Percentiles rank a stretch among this genome's conserved stretches.
Evolutionary conservation across 2,329 filamentous ascomycete species (phyloP).

Genomic region (Lecanicillium sp.): DNA sequence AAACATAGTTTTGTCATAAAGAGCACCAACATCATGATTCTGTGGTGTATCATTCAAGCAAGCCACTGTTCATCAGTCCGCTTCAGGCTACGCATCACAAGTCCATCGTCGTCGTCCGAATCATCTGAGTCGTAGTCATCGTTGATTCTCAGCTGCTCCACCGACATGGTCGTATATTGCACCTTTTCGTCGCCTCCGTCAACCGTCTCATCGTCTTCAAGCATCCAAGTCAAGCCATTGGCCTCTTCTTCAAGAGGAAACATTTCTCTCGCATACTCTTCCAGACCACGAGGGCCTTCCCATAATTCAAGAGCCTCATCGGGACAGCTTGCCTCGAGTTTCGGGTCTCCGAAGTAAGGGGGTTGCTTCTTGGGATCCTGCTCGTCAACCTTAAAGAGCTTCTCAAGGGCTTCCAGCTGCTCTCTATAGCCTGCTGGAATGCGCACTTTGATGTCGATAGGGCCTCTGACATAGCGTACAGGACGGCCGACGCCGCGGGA

Average conservation of each 20-base stretch:
- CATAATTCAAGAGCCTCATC: slow-evolving; percentile 72
- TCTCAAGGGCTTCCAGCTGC: slow-evolving; percentile 66
- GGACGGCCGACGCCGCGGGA: slow-evolving; percentile 67
- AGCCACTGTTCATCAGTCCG: slow-evolving; percentile 53
- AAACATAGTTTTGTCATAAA: slow-evolving; percentile 3
- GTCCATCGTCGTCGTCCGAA: slow-evolving; percentile 47
- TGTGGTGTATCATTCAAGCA: slow-evolving; percentile 28
- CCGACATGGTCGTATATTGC: slow-evolving; percentile 24
- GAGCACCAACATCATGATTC: slow-evolving; percentile 3
- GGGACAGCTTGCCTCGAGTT: slow-evolving; percentile 57
- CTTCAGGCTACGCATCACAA: slow-evolving; percentile 49
- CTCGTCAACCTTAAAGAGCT: slow-evolving; percentile 44
- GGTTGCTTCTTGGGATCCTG: slow-evolving; percentile 48
- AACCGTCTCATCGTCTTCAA: slow-evolving; percentile 42
- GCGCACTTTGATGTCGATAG: slow-evolving; percentile 76
- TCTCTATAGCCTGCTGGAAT: slow-evolving; percentile 83
- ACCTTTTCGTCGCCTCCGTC: slow-evolving; percentile 27
- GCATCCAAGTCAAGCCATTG: slow-evolving; percentile 92
- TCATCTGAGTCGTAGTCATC: slow-evolving; percentile 35
- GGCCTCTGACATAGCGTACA: slow-evolving; percentile 68
- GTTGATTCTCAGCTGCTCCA: slow-evolving; percentile 31
- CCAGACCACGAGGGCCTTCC: slow-evolving; percentile 83
- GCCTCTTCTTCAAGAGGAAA: slow-evolving; percentile 92
- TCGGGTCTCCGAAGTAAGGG: slow-evolving; percentile 52
- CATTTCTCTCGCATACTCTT: slow-evolving; percentile 91